Evolutionary conservation across 345 rosid species (phyloP), one percentile per base, ranked within the genome.

Genomic region (Kandelia obovata): DNA sequence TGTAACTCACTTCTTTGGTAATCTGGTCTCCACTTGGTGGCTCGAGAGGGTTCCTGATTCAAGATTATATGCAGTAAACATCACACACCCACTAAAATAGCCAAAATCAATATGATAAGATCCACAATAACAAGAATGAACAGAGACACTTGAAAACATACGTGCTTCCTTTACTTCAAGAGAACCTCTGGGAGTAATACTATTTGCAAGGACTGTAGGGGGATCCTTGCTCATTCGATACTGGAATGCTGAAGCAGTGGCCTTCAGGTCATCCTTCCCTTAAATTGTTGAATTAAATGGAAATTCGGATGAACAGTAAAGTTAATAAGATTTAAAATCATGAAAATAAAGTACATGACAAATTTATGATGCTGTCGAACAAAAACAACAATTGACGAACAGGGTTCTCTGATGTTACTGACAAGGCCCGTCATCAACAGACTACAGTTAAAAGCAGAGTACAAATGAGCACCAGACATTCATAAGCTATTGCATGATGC

Each of bases 1-100:
- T 58, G 32, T 26, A 34, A 71, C 89, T 73, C 75, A 81, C 96
- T 83, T 85, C 75, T 86, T 80, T 26, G 80, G 77, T 53, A 77
- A 74, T 53, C 49, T 53, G 63, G 77, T 70, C 67, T 83, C 80
- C 35, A 34, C 75, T 80, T 73, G 80, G 73, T 75, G 28, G 61
- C 74, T 49, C 26, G 77, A 60, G 49, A 74, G 65, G 73, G 61
- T 72, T 75, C 85, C 96, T 88, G 81, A 74, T 74, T 61, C 77
- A 83, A 53, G 75, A 67, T 59, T 59, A 47, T 62, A 25, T 53
- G 66, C 65, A 4, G 68, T 17, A 27, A 51, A 61, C 19, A 65
- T 73, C 43, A 35, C 27, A 58, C 49, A 13, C 31, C 20, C 25
- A 27, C 49, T 20, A 62, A 71, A 46, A 30, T 35, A 57, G 30